Percentiles rank a stretch among this genome's conserved stretches.
Evolutionary conservation across 1,284 basidiomycete genomes (phyloP).

Genomic region (Cutaneotrichosporon sp.): DNA sequence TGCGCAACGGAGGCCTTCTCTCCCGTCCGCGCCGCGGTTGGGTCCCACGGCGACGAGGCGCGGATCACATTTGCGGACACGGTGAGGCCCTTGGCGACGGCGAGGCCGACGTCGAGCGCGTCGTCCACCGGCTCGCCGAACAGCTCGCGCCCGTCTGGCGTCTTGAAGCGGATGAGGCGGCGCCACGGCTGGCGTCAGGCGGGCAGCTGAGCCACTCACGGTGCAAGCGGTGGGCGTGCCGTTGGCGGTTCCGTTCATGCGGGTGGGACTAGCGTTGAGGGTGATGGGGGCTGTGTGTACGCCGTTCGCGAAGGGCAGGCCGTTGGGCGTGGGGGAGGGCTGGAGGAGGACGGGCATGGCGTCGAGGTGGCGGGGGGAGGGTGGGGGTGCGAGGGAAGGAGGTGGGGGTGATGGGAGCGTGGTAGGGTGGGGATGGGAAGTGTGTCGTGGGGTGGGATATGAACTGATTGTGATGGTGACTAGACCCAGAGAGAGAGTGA

Average conservation of each 20-base stretch:
- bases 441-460: not conserved
- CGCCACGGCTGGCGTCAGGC: conserved; percentile 22
- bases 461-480: not conserved
- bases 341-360: not conserved
- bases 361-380: too few relatives aligned
- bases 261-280: not conserved
- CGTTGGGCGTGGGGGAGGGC: not conserved
- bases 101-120: conserved; percentile 48
- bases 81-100: conserved; percentile 26
- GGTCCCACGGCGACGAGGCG: conserved; percentile 29
- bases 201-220: not conserved
- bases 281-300: not conserved
- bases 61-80: conserved; percentile 32
- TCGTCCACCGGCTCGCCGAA: conserved; percentile 38
- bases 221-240: not conserved
- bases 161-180: conserved; percentile 37
- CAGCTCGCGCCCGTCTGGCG: conserved; percentile 24
- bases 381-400: not conserved
- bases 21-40: conserved; percentile 11
- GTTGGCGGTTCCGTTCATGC: not conserved
- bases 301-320: not conserved
- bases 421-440: not conserved
- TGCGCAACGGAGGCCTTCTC: conserved; percentile 14
- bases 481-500: not conserved
- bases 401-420: not conserved